These are phyloP conservation scores for Phytopythium oedochilum DNA, from an alignment of 352 stramenopile genomes.

Conservation along the genomic window DNA sequence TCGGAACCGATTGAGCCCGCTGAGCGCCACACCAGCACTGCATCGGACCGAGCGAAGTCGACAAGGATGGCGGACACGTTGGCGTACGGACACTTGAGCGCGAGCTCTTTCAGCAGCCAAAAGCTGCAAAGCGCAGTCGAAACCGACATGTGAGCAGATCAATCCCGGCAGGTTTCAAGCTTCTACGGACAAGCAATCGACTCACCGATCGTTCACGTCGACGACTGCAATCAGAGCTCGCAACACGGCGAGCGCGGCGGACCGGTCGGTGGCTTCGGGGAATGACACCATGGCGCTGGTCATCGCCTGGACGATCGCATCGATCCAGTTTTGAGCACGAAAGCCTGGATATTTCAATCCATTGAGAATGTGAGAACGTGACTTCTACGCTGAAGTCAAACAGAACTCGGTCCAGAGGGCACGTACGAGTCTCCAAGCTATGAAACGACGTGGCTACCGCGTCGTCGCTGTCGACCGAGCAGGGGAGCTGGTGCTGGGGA, in stretches of 20 bases:
- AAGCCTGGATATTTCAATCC: slow-evolving; percentile 18
- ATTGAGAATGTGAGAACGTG: neutral
- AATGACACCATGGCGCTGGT: slow-evolving; percentile 74
- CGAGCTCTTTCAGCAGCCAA: slow-evolving; percentile 31
- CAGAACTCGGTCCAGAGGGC: no score
- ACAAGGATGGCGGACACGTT: slow-evolving; percentile 65
- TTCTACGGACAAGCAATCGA: neutral
- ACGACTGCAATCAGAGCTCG: slow-evolving; percentile 35
- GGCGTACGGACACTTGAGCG: slow-evolving; percentile 59
- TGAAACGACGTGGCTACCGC: neutral
- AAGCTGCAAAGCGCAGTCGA: slow-evolving; percentile 22
- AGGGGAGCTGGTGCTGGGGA: neutral
- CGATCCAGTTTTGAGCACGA: slow-evolving; percentile 42
- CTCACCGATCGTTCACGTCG: slow-evolving; percentile 27
- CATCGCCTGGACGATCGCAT: slow-evolving; percentile 47
- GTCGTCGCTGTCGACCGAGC: neutral
- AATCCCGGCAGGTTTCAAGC: neutral
- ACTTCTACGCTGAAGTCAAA: no score
- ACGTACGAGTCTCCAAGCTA: neutral
- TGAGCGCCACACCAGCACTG: slow-evolving; percentile 33
- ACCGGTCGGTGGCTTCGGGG: slow-evolving; percentile 32
- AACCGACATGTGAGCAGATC: neutral
- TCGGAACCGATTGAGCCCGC: slow-evolving; percentile 1
- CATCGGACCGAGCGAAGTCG: slow-evolving; percentile 48
- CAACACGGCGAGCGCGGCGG: slow-evolving; percentile 28